Base-by-base conservation (phyloP, 2,329 filamentous ascomycete species). In the Aspergillus udagawae region DNA sequence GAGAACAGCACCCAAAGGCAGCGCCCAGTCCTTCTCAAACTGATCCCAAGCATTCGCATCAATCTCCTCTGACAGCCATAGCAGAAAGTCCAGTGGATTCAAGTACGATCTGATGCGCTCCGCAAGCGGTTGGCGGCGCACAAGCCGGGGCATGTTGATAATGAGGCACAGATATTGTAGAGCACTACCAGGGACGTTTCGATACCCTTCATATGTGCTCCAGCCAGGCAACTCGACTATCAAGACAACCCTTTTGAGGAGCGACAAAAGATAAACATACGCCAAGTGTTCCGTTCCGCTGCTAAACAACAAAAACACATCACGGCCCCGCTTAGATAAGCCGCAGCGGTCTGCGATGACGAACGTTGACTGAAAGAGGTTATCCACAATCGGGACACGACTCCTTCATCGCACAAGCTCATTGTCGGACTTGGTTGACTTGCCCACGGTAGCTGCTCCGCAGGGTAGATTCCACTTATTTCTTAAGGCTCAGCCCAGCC, bases 11-110 rank as follows among this genome's bases (percentile, higher is more conserved):
- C 92, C 93, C 20, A 96, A 78, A 52, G 90, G 86, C 4, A 86
- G 84, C 27, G 91, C 89, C 73, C 91, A 88, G 38, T 86, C 78
- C 64, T 90, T 88, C 60, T 86, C 79, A 59, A 84, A 79, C 21
- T 93, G 91, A 65, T 97, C 90, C 86, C 92, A 95, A 66, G 96
- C 90, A 69, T 89, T 87, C 28, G 91, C 91, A 71, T 97, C 92
- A 59, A 99, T 83, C 76, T 96, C 91, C 72, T 97, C 93, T 0
- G 91, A 95, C 1, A 96, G 75, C 89, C 91, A 96, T 20, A 99
- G 85, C 54, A 94, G 78, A 69, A 93, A 90, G 76, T 99, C 94
- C 78, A 90, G 88, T 3, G 91, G 91, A 70, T 97, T 93, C 58
- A 97, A 79, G 73, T 86, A 86, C 56, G 89, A 82, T 71, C 86